Percentiles rank a stretch among this genome's conserved stretches.
These are phyloP conservation scores for Euclidium syriacum DNA, from an alignment of 345 rosid species.

Conservation along the genomic window DNA sequence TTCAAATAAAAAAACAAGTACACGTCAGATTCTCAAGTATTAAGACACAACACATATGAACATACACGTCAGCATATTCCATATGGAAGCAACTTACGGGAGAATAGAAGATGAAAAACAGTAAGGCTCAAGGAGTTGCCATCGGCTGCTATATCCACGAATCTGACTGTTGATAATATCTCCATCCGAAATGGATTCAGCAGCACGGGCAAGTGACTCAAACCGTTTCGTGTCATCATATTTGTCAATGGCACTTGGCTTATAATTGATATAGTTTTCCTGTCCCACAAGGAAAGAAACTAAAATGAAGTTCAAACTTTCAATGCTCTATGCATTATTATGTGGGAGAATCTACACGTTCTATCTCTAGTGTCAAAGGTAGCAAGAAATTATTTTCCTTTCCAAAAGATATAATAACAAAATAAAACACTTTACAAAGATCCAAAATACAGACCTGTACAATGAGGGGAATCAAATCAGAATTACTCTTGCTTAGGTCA, in stretches of 20 bases:
- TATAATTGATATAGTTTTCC: slow-evolving; percentile 95
- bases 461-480: slow-evolving; percentile 85
- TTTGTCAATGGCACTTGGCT: slow-evolving; percentile 60
- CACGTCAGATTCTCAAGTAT: slow-evolving; percentile 12
- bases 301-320: neutral
- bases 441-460: slow-evolving; percentile 57
- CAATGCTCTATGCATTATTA: slow-evolving; percentile 1
- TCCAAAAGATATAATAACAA: neutral
- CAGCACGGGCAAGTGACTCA: slow-evolving; percentile 78
- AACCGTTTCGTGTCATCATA: slow-evolving; percentile 80
- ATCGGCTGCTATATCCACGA: slow-evolving; percentile 86
- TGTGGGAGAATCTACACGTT: slow-evolving; percentile 9
- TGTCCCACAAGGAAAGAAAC: slow-evolving; percentile 29
- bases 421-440: neutral
- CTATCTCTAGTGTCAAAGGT: slow-evolving; percentile 5
- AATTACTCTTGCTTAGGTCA: slow-evolving; percentile 97
- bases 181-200: slow-evolving; percentile 89
- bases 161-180: slow-evolving; percentile 92
- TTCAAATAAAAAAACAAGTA: slow-evolving; percentile 26
- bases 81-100: slow-evolving; percentile 60
- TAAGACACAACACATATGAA: slow-evolving; percentile 1
- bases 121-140: slow-evolving; percentile 85
- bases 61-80: neutral
- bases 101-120: slow-evolving; percentile 75
- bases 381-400: neutral